Evolutionary conservation across 169 alveolate species (phyloP).

Genomic region (Eimeria falciformis): DNA sequence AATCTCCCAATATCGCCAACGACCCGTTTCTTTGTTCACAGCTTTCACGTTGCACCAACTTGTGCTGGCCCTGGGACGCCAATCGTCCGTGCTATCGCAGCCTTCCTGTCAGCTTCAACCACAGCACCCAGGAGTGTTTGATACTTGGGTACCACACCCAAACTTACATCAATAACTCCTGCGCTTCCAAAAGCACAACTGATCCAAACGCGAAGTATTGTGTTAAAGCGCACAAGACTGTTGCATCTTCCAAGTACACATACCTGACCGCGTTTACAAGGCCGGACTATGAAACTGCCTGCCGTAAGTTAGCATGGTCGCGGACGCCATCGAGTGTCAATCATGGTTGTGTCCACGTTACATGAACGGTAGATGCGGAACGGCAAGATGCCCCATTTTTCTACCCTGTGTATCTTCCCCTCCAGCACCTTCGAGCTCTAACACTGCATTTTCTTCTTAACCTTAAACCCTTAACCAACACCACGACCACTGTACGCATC

Average conservation of each 20-base stretch:
- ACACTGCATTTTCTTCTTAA: not conserved
- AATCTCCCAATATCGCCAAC: slow-evolving; percentile 45
- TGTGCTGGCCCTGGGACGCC: slow-evolving; percentile 77
- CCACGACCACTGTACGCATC: too few relatives aligned
- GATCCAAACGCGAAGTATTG: slow-evolving; percentile 65
- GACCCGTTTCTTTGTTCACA: slow-evolving; percentile 75
- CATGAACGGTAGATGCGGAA: not conserved
- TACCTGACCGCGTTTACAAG: slow-evolving; percentile 76
- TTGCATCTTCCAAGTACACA: slow-evolving; percentile 51
- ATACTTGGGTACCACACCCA: slow-evolving; percentile 79
- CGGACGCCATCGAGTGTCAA: not conserved
- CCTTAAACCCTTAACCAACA: too few relatives aligned
- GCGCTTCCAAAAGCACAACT: slow-evolving; percentile 48
- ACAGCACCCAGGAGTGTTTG: slow-evolving; percentile 72
- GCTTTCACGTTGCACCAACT: slow-evolving; percentile 75
- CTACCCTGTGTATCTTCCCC: not conserved
- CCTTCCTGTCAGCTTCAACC: slow-evolving; percentile 73
- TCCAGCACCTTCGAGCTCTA: not conserved
- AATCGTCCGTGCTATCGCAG: slow-evolving; percentile 75
- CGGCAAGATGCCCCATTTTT: not conserved
- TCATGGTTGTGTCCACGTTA: not conserved
- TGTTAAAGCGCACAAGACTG: slow-evolving; percentile 74
- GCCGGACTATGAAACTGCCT: slow-evolving; percentile 79
- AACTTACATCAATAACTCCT: not conserved
- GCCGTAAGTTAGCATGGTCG: slow-evolving; percentile 72